phyloP scores from a whole-genome alignment of 768 basidiomycete species.

The Agrocybe pediades region DNA sequence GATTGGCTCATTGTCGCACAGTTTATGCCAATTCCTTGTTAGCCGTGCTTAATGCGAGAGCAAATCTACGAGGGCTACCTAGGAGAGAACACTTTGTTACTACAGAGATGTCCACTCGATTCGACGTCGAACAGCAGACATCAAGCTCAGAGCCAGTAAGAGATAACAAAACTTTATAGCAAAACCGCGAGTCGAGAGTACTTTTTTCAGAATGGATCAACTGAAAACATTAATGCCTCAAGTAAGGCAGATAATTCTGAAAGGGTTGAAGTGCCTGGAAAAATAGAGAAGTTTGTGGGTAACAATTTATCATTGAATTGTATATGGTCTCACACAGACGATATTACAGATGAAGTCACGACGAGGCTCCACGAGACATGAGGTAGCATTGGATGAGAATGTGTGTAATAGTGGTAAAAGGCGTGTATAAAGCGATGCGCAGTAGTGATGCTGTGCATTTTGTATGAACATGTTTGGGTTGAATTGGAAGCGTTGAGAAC shows the following conservation, averaged over 20 bases:
- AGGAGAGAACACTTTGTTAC: slow-evolving; percentile 20
- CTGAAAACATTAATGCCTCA: too few species aligned
- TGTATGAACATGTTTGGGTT: background rate
- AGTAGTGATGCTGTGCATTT: background rate
- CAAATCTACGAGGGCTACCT: slow-evolving; percentile 26
- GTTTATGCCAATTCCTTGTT: slow-evolving; percentile 50
- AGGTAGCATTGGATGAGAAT: background rate
- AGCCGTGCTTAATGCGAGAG: slow-evolving; percentile 46
- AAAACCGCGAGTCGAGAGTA: background rate
- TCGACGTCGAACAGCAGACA: slow-evolving; percentile 29
- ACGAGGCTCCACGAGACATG: background rate
- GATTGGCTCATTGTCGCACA: slow-evolving; percentile 15
- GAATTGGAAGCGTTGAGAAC: background rate
- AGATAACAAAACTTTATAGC: background rate
- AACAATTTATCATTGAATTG: background rate
- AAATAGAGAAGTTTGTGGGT: background rate
- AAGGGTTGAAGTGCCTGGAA: too few species aligned
- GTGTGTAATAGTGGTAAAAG: background rate
- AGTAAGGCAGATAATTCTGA: too few species aligned
- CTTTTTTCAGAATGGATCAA: background rate
- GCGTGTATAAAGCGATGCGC: background rate
- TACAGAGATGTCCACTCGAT: slow-evolving; percentile 35
- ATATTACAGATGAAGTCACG: background rate
- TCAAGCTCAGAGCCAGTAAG: slow-evolving; percentile 22
- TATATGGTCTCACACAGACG: too few species aligned